Conservation (phyloP, 2,329 filamentous ascomycete species). For the Penicillium sp. region DNA sequence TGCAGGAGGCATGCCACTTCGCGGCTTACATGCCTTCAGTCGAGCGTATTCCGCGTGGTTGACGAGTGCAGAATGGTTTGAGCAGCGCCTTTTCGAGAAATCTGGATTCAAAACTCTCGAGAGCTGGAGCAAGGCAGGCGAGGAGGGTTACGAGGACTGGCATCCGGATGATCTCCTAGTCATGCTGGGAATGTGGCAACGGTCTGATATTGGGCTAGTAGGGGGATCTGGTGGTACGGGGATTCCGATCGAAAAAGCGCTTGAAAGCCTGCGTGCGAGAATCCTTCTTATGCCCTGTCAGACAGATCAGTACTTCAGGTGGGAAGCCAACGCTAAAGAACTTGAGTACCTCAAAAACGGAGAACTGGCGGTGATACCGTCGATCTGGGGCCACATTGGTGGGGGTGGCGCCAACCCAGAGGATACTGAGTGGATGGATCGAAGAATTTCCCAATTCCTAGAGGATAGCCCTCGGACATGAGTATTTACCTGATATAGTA, state of each 20-base stretch:
- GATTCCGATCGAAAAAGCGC: slow-evolving; percentile 13
- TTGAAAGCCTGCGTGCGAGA: slow-evolving; percentile 29
- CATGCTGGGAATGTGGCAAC: slow-evolving; percentile 53
- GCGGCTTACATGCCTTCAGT: slow-evolving; percentile 52
- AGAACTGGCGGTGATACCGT: slow-evolving; percentile 34
- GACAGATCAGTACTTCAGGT: slow-evolving; percentile 45
- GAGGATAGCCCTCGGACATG: not conserved
- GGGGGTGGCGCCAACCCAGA: slow-evolving; percentile 33
- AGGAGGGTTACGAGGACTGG: slow-evolving; percentile 45
- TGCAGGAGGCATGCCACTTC: slow-evolving; percentile 31
- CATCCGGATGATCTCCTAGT: slow-evolving; percentile 50
- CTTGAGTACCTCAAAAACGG: slow-evolving; percentile 23
- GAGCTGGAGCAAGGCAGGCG: slow-evolving; percentile 42
- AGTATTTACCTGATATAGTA: not conserved
- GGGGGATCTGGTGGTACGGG: slow-evolving; percentile 22
- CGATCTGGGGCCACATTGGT: slow-evolving; percentile 38
- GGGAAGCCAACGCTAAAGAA: slow-evolving; percentile 34
- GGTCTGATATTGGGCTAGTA: slow-evolving; percentile 41
- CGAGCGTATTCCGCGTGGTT: slow-evolving; percentile 54
- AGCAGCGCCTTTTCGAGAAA: slow-evolving; percentile 45
- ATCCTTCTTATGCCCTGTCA: slow-evolving; percentile 43
- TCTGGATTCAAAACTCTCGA: slow-evolving; percentile 42
- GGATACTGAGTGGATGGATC: slow-evolving; percentile 37
- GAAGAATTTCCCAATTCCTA: slow-evolving; percentile 29
- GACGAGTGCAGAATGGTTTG: slow-evolving; percentile 53